phyloP scores from a whole-genome alignment of 108 stramenopile species.

The Skeletonema tropicum region DNA sequence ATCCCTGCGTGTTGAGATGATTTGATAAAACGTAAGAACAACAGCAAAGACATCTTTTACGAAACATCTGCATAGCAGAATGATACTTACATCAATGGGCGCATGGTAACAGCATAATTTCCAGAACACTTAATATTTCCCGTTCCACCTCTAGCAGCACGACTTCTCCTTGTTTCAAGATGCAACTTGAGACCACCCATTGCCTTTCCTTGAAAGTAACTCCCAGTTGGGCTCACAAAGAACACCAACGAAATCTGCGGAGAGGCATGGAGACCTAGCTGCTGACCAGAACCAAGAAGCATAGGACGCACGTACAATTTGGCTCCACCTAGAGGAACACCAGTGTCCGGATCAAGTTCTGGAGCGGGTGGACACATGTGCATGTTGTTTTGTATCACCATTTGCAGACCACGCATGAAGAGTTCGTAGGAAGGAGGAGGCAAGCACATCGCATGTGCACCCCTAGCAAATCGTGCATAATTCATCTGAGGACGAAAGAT shows the following conservation, averaged over 20 bases:
- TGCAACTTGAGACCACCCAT: slow-evolving; percentile 75
- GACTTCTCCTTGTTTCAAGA: slow-evolving; percentile 71
- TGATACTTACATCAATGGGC: slow-evolving; percentile 65
- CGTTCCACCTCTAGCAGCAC: slow-evolving; percentile 76
- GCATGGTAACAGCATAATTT: slow-evolving; percentile 80
- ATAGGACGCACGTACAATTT: slow-evolving; percentile 77
- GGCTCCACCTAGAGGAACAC: slow-evolving; percentile 57
- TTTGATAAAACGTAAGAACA: background rate
- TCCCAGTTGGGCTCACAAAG: slow-evolving; percentile 85
- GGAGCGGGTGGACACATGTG: slow-evolving; percentile 75
- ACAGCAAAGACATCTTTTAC: background rate
- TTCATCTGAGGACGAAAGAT: slow-evolving; percentile 85
- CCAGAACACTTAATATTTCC: slow-evolving; percentile 79
- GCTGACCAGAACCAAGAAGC: slow-evolving; percentile 63
- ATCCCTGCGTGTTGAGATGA: slow-evolving; percentile 37
- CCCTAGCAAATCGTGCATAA: slow-evolving; percentile 62
- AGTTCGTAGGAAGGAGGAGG: slow-evolving; percentile 64
- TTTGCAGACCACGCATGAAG: slow-evolving; percentile 76
- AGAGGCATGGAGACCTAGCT: slow-evolving; percentile 75
- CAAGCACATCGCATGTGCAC: slow-evolving; percentile 77
- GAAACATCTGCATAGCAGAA: background rate
- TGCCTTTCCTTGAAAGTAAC: slow-evolving; percentile 75
- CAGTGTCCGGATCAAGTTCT: slow-evolving; percentile 37
- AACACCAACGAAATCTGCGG: slow-evolving; percentile 71
- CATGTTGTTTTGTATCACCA: slow-evolving; percentile 61